These are phyloP conservation scores for Penicillium antarcticum DNA, from an alignment of 495 filamentous ascomycete genomes.

Conservation along the genomic window DNA sequence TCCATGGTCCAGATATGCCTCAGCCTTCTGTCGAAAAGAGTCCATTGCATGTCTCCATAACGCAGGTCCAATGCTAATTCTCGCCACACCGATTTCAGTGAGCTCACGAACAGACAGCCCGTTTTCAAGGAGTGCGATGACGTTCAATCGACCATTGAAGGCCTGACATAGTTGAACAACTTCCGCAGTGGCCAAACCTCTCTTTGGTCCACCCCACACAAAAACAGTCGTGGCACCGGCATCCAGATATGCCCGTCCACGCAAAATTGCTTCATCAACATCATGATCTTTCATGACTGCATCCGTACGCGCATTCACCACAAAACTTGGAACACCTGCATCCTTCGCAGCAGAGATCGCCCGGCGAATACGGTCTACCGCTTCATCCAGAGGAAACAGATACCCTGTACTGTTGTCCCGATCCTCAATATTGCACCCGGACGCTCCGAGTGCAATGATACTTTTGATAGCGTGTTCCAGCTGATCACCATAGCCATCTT, in stretches of 20 bases:
- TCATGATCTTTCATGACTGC: slow-evolving; percentile 22
- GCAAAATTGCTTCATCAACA: slow-evolving; percentile 39
- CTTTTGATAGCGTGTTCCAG: slow-evolving; percentile 32
- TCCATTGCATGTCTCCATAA: slow-evolving; percentile 25
- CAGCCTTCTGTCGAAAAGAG: slow-evolving; percentile 27
- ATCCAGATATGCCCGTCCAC: slow-evolving; percentile 42
- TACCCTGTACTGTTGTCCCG: slow-evolving; percentile 26
- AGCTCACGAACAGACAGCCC: slow-evolving; percentile 35
- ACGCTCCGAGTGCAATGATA: slow-evolving; percentile 42
- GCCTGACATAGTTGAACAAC: slow-evolving; percentile 33
- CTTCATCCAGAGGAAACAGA: slow-evolving; percentile 30
- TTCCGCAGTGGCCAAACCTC: slow-evolving; percentile 32
- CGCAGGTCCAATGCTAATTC: slow-evolving; percentile 41
- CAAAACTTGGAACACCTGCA: slow-evolving; percentile 45
- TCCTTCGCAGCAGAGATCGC: slow-evolving; percentile 32
- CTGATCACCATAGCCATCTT: slow-evolving; percentile 48
- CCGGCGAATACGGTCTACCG: slow-evolving; percentile 34
- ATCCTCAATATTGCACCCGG: slow-evolving; percentile 53
- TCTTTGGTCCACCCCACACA: slow-evolving; percentile 42
- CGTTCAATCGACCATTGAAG: slow-evolving; percentile 33
- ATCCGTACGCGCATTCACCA: slow-evolving; percentile 49
- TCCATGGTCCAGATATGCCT: slow-evolving; percentile 6
- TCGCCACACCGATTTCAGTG: slow-evolving; percentile 39
- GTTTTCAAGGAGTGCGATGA: slow-evolving; percentile 30
- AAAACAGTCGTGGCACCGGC: slow-evolving; percentile 46